Base-by-base conservation (phyloP, 345 rosid genomes). In the Salix viminalis region DNA sequence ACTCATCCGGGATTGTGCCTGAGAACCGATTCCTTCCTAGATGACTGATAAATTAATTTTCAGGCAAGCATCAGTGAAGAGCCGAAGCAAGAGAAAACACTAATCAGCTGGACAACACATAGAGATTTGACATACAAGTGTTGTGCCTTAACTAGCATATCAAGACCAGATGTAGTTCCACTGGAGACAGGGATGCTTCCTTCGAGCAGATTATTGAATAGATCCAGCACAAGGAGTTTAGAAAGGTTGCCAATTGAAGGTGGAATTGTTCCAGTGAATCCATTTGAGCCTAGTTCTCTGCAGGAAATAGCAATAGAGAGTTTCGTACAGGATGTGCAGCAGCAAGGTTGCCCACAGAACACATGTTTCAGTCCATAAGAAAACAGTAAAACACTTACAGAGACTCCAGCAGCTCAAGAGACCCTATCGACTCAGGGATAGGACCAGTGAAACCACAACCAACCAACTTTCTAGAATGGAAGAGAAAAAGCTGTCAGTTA, bases 211-310 rank as follows among this genome's bases (percentile, higher is more conserved):
- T 96, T 96, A 78, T 93, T 92, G 42, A 92, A 89, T 39, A 96
- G 84, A 81, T 96, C 99, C 50, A 96, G 80, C 98, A 92, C 90
- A 80, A 86, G 81, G 21, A 96, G 96, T 0, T 77, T 85, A 0
- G 87, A 73, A 58, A 91, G 86, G 41, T 67, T 87, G n/a, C 98
- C 99, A 18, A 96, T 87, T 65, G 96, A 84, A 36, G 87, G 80
- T 0, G 99, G 99, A 77, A 96, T 90, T 52, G 9, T 5, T 68
- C 99, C 99, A 71, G 60, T 87, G 79, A 96, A 92, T 73, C 79
- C 21, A 85, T 96, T 96, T 0, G 86, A 88, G 82, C 91, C 92
- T 50, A 96, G 81, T 24, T 97, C 90, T 77, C 98, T 96, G 86
- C 83, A 78, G 14, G 56, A 24, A 72, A 78, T 30, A 72, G 54